These are phyloP conservation scores for Cystobasidium pallidum DNA, from an alignment of 1,284 basidiomycete genomes.

Conservation along the genomic window DNA sequence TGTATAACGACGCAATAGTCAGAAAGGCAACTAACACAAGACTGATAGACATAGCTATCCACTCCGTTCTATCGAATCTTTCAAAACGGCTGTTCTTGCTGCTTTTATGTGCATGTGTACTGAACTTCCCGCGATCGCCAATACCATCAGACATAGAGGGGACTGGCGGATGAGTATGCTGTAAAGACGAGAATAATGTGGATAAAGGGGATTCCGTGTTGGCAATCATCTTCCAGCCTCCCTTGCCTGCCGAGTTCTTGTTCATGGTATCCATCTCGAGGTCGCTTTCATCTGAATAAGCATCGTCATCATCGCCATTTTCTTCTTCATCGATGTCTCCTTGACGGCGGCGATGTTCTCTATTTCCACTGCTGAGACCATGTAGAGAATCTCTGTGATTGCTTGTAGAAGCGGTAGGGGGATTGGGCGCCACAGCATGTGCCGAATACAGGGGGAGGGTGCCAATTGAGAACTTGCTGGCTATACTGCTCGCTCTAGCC, in stretches of 20 bases:
- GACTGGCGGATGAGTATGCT: slow-evolving; percentile 10
- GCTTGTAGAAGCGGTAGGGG: not conserved
- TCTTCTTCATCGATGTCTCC: slow-evolving; percentile 5
- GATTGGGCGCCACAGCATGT: not conserved
- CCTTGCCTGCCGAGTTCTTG: slow-evolving; percentile 39
- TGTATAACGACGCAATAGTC: slow-evolving; percentile 34
- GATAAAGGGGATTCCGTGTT: slow-evolving; percentile 13
- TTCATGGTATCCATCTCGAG: slow-evolving; percentile 42
- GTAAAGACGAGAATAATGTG: not conserved
- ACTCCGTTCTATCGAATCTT: slow-evolving; percentile 30
- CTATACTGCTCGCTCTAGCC: slow-evolving; percentile 34
- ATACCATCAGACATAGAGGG: not conserved
- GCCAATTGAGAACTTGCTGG: slow-evolving; percentile 18
- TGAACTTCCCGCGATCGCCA: not conserved
- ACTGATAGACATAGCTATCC: slow-evolving; percentile 26
- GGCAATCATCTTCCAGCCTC: slow-evolving; percentile 43
- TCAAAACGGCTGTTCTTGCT: slow-evolving; percentile 34
- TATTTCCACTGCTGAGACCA: not conserved
- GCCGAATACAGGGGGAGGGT: slow-evolving; percentile 31
- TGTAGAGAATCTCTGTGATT: not conserved
- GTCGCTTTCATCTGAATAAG: slow-evolving; percentile 21
- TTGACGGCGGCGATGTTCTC: not conserved
- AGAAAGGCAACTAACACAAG: slow-evolving; percentile 24
- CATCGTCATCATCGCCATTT: slow-evolving; percentile 39
- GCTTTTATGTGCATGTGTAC: not conserved